Base-by-base conservation (phyloP, 2,329 filamentous ascomycete genomes). In the Fusarium xyrophilum region DNA sequence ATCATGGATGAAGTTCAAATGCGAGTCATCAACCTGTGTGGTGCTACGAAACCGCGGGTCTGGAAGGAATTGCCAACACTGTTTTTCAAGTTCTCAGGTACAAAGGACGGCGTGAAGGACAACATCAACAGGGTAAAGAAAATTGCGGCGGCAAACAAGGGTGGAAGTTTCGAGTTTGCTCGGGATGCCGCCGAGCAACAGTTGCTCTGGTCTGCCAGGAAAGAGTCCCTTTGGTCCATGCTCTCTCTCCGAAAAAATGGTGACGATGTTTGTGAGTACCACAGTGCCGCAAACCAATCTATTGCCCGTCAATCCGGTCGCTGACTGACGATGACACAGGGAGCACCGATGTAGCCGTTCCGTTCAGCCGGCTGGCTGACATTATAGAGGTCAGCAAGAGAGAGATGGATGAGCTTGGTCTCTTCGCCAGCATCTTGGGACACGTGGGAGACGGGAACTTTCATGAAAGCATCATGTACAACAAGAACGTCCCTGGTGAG, bases 361-460 rank as follows among this genome's bases (percentile, higher is more conserved):
- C 92, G 0, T 91, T 96, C 68, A 91, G 88, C 62, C 82, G 88
- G 15, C 80, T 95, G 7, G 88, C 91, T 2, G 90, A 93, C 68
- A 91, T 94, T 60, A 85, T 86, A 82, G 93, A 97, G 76, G 84
- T 93, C 43, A 94, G 92, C 67, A 97, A 97, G 82, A 91, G 92
- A 76, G 93, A 97, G 75, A 90, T 97, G 85, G 91, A 95, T 74
- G 89, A 93, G 15, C 83, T 97, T 14, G 93, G 93, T 1, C 81
- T 97, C 3, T 97, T 97, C 76, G 93, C 93, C 2, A 93, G 91
- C 73, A 92, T 97, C 30, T 82, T 97, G 7, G 94, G 94, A 6
- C 94, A 97, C 75, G 91, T 97, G 59, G 94, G 94, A 15, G 94
- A 97, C 75, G 94, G 94, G 38, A 97, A 97, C 79, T 97, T 97